Percentiles rank a stretch among this genome's conserved stretches.
Conservation (phyloP, 345 rosid genomes). For the Hevea brasiliensis region DNA sequence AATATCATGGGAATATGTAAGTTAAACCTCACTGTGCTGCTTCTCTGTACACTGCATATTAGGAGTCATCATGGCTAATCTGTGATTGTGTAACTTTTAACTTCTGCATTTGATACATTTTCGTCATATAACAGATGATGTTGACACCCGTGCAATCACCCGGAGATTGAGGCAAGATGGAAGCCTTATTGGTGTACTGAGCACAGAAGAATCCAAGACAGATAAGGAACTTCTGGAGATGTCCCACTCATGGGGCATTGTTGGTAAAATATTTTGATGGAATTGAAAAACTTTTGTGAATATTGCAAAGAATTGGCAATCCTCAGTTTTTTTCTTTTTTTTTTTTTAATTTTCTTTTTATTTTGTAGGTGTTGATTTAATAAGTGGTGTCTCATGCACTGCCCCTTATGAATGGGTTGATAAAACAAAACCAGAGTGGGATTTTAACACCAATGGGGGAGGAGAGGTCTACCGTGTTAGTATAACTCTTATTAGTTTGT, state of each 20-base stretch:
- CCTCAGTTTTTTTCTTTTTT: conserved; percentile 12
- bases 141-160: conserved; percentile 94
- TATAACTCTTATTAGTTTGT: conserved; percentile 16
- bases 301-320: not conserved
- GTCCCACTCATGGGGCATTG: conserved; percentile 90
- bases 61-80: not conserved
- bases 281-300: not conserved
- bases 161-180: conserved; percentile 92
- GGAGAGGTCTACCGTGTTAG: conserved; percentile 57
- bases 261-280: conserved; percentile 39
- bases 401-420: conserved; percentile 84
- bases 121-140: conserved; percentile 59
- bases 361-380: conserved; percentile 76
- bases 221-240: conserved; percentile 76
- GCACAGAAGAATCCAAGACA: conserved; percentile 74
- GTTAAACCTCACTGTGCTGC: conserved; percentile 10
- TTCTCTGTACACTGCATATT: not conserved
- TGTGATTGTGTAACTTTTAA: not conserved
- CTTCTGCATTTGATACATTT: conserved; percentile 12
- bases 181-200: conserved; percentile 91
- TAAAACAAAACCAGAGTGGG: conserved; percentile 74
- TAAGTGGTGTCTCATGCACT: conserved; percentile 75
- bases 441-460: conserved; percentile 51
- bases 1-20: conserved; percentile 91
- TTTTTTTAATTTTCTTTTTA: conserved; percentile 15